Evolutionary conservation across 208 protist species (phyloP).

Genomic region (Balamuthia mandrillaris): DNA sequence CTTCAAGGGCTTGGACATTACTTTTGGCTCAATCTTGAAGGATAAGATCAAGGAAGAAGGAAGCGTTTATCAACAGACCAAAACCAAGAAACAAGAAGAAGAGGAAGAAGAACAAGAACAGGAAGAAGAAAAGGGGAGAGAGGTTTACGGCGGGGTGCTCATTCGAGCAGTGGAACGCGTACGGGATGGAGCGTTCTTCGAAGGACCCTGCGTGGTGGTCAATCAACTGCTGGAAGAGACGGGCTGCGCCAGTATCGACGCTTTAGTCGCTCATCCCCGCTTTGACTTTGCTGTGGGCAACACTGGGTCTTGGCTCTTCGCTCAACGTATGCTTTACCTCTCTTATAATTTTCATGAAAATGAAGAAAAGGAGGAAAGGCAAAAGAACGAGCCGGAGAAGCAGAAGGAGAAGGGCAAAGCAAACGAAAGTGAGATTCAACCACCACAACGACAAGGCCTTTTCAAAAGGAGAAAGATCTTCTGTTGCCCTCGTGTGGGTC

Average conservation of each 20-base stretch:
- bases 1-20: slow-evolving; percentile 38
- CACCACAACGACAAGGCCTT: neutral
- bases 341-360: neutral
- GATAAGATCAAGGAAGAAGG: neutral
- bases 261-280: neutral
- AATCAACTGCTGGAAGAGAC: slow-evolving; percentile 13
- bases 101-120: neutral
- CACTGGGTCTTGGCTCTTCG: slow-evolving; percentile 2
- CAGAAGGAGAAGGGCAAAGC: neutral
- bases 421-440: neutral
- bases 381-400: neutral
- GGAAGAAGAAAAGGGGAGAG: neutral
- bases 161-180: slow-evolving; percentile 24
- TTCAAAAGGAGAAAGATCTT: no score
- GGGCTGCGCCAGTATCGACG: neutral
- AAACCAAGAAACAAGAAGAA: neutral
- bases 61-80: neutral
- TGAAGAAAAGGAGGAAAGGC: no score
- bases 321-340: neutral
- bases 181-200: slow-evolving; percentile 22
- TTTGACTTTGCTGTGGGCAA: slow-evolving; percentile 39
- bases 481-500: slow-evolving; percentile 5
- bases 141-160: slow-evolving; percentile 11
- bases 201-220: slow-evolving; percentile 29
- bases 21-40: slow-evolving; percentile 36